phyloP scores from a whole-genome alignment of 352 stramenopile genomes.

The Phytophthora citrophthora region DNA sequence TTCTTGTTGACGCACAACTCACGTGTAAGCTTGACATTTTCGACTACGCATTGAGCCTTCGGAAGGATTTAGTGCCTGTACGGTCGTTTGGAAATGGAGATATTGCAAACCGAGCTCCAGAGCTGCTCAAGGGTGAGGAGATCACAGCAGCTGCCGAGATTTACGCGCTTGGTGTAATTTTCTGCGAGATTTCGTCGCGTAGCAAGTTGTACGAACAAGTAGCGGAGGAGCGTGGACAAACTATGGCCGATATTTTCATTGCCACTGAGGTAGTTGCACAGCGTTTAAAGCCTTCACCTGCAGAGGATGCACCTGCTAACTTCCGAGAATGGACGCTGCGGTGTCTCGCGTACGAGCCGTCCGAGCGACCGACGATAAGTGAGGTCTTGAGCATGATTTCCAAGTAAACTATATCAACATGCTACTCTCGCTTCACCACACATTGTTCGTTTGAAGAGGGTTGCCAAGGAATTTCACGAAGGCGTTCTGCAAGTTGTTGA shows the following conservation, averaged over 20 bases:
- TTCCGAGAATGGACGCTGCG: constrained; percentile 48
- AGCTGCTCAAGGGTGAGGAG: constrained; percentile 57
- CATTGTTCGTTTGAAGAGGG: constrained; percentile 38
- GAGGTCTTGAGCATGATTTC: constrained; percentile 50
- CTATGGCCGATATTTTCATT: constrained; percentile 71
- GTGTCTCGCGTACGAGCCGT: constrained; percentile 61
- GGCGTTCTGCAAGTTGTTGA: constrained; percentile 62
- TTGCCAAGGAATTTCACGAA: constrained; percentile 68
- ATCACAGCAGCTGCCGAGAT: constrained; percentile 64
- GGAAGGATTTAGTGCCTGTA: constrained; percentile 49
- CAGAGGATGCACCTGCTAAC: constrained; percentile 48
- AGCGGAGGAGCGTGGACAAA: constrained; percentile 49
- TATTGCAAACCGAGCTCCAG: constrained; percentile 59
- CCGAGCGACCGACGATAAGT: constrained; percentile 43
- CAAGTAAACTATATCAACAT: constrained; percentile 33
- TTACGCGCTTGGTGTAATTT: constrained; percentile 74
- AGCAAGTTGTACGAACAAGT: constrained; percentile 54
- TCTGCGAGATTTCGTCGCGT: constrained; percentile 72
- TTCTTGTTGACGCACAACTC: constrained; percentile 60
- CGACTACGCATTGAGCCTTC: constrained; percentile 60
- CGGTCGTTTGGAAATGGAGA: constrained; percentile 61
- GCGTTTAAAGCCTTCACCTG: constrained; percentile 45
- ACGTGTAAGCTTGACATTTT: constrained; percentile 83
- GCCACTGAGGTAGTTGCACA: constrained; percentile 54
- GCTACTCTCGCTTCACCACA: constrained; percentile 20